These are phyloP conservation scores for Rhynchospora pubera DNA, from an alignment of 176 grass and related monocot genomes.

Conservation along the genomic window DNA sequence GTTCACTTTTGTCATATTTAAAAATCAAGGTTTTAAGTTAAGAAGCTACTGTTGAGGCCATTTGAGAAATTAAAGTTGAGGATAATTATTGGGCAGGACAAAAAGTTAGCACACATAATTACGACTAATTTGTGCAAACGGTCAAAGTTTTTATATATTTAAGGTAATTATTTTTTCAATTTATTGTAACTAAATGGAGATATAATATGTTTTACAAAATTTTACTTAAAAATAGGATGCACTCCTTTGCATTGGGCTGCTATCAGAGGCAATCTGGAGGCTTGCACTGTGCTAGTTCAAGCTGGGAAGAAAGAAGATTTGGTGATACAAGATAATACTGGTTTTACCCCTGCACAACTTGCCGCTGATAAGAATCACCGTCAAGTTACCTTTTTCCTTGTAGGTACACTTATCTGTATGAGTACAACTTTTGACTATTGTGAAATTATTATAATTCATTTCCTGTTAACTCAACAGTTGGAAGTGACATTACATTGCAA, in stretches of 20 bases:
- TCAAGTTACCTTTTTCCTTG: slow-evolving; percentile 98
- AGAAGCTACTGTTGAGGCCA: background rate
- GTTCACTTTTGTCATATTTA: slow-evolving; percentile 9
- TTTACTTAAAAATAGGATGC: slow-evolving; percentile 56
- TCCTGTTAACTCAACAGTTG: background rate
- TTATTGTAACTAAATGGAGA: background rate
- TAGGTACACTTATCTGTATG: slow-evolving; percentile 43
- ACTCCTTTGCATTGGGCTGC: slow-evolving; percentile 99
- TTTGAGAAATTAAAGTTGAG: background rate
- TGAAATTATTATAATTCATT: background rate
- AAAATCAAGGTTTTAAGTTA: background rate
- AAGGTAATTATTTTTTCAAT: background rate
- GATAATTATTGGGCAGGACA: background rate
- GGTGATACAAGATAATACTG: slow-evolving; percentile 82
- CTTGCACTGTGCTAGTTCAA: slow-evolving; percentile 91
- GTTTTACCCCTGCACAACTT: slow-evolving; percentile 86
- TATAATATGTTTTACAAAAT: slow-evolving; percentile 7
- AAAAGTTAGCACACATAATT: background rate
- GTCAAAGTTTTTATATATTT: background rate
- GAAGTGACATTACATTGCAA: background rate
- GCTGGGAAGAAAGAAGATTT: slow-evolving; percentile 98
- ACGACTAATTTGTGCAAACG: background rate
- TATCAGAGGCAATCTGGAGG: slow-evolving; percentile 88
- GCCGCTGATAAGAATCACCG: slow-evolving; percentile 83
- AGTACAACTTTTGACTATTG: background rate